Percentiles rank a stretch among this genome's conserved stretches.
Conservation (phyloP, 2,329 filamentous ascomycete genomes). For the Neopestalotiopsis clavispora region DNA sequence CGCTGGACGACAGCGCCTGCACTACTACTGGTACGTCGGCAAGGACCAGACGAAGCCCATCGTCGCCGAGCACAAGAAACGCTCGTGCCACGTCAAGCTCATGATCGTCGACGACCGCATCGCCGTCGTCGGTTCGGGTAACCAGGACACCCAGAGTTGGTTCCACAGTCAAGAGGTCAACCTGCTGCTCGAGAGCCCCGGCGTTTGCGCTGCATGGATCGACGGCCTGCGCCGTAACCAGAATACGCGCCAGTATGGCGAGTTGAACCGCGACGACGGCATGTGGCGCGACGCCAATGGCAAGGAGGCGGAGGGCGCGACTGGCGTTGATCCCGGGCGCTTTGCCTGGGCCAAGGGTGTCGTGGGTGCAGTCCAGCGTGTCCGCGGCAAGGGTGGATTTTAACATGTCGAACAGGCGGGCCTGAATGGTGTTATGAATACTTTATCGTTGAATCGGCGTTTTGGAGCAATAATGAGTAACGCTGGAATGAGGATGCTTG, state of each 20-base stretch:
- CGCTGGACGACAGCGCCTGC: conserved; percentile 53
- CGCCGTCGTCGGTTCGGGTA: conserved; percentile 76
- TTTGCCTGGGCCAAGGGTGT: conserved; percentile 33
- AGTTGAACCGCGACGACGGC: conserved; percentile 57
- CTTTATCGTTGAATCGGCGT: not conserved
- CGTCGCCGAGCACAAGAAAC: conserved; percentile 66
- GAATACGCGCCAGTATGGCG: conserved; percentile 66
- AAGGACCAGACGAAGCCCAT: conserved; percentile 75
- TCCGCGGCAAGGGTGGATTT: conserved; percentile 34
- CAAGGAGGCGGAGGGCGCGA: conserved; percentile 39
- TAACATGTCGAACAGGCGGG: conserved; percentile 17
- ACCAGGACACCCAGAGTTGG: conserved; percentile 82
- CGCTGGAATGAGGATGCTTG: not conserved
- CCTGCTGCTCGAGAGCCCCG: conserved; percentile 69
- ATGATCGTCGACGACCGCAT: conserved; percentile 74
- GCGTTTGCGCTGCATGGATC: conserved; percentile 67
- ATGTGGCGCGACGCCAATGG: conserved; percentile 64
- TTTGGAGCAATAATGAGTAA: too few relatives aligned
- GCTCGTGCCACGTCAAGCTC: conserved; percentile 78
- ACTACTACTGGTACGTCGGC: conserved; percentile 73
- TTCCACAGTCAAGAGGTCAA: conserved; percentile 81
- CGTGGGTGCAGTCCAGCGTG: conserved; percentile 32
- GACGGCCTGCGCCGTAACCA: conserved; percentile 67
- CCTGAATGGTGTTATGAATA: not conserved
- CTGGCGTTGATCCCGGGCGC: conserved; percentile 60